phyloP scores from a whole-genome alignment of 805 yeast species.

The Yarrowia hollandica region DNA sequence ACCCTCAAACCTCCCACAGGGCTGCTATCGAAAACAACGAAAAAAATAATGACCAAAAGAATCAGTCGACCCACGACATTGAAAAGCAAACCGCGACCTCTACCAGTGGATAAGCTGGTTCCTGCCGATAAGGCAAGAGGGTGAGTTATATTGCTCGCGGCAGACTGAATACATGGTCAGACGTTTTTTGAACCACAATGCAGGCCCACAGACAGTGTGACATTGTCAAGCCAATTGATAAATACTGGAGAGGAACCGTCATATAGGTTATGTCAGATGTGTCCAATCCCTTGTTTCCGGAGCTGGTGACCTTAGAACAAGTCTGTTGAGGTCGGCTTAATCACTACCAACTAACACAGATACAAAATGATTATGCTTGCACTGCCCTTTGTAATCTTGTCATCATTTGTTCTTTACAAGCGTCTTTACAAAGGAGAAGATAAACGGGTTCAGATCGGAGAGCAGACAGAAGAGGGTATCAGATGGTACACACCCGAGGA shows the following conservation, averaged over 20 bases:
- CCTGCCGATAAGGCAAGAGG: constrained; percentile 19
- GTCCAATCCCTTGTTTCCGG: no score
- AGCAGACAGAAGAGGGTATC: constrained; percentile 47
- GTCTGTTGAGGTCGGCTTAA: not conserved
- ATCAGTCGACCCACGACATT: constrained; percentile 5
- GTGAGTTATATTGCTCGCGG: not conserved
- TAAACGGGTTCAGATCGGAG: constrained; percentile 50
- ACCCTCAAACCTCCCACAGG: not conserved
- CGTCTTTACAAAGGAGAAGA: constrained; percentile 43
- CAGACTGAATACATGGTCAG: no score
- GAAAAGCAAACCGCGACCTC: constrained; percentile 11
- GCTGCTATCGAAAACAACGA: not conserved
- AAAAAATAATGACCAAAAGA: not conserved
- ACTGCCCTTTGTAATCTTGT: not conserved
- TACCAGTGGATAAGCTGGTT: not conserved
- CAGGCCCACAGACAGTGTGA: no score
- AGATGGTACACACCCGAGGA: constrained; percentile 13
- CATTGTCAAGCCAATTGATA: no score
- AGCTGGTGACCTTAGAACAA: no score
- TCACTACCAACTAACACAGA: not conserved
- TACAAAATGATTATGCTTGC: constrained; percentile 11
- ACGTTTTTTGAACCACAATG: no score
- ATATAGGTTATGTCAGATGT: no score
- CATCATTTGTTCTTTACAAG: constrained; percentile 8
- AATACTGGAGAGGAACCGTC: no score